Base-by-base conservation (phyloP, 139 green algal genomes). In the Asterochloris erici region DNA sequence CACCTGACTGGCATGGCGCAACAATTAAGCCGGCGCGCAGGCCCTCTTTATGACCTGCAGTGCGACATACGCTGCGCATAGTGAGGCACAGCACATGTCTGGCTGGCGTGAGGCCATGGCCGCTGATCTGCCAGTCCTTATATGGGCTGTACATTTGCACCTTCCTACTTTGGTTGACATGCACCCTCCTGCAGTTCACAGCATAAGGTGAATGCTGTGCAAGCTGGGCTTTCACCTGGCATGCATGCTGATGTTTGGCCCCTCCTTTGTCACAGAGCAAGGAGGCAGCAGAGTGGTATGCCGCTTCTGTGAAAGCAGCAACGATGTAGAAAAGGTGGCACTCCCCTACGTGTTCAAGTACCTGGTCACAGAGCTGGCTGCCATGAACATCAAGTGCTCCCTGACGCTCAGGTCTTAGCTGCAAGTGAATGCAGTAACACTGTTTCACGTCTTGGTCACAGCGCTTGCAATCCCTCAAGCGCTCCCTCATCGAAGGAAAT, bases 341-440 rank as follows among this genome's bases (percentile, higher is more conserved):
- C 85, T 98, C 81, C 95, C 95, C 0, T 98, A 94, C 82, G 94
- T 98, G 15, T 94, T 96, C 85, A 92, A 90, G 79, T 97, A 95
- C 84, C 86, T 98, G 63, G 90, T 92, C 14, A 91, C 90, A 29
- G 95, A 98, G 91, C 92, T 98, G 80, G 93, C 92, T 16, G 93
- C 92, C 11, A 97, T 98, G 94, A 97, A 97, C 89, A 98, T 98
- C 82, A 94, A 94, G 86, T 85, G 84, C 84, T 84, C 61, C 9
- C 76, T 94, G 17, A 79, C 76, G 17, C 24, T 85, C 15, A 26
- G 77, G 38, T 77, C 38, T 6, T 54, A 54, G 38, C 38, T 54
- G 38, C 38, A 54, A 54, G 2, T 2, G 38, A 54, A 54, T 54
- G 38, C n/a, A 64, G 11, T 68, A 11, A 68, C 21, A 29, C 28